These are phyloP conservation scores for Friedmanniomyces simplex DNA, from an alignment of 495 filamentous ascomycete genomes.

Conservation along the genomic window DNA sequence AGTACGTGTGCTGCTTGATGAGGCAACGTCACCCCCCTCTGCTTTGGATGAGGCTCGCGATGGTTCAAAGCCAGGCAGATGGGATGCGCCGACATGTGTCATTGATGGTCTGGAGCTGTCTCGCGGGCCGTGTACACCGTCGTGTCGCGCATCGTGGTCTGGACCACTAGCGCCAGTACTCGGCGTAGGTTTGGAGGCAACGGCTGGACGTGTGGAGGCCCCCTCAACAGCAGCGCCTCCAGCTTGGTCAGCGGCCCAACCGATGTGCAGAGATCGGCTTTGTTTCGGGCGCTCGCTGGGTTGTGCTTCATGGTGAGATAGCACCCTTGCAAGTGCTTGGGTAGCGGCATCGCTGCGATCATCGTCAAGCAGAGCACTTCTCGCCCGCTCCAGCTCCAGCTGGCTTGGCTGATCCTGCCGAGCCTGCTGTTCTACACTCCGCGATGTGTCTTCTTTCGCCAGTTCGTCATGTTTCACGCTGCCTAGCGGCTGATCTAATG, in stretches of 20 bases:
- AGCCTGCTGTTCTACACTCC: not conserved
- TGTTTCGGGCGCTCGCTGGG: not conserved
- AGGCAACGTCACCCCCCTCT: conserved; percentile 31
- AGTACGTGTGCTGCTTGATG: conserved; percentile 7
- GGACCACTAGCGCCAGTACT: not conserved
- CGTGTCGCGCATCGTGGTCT: not conserved
- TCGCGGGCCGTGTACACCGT: not conserved
- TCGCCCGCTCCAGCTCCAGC: conserved; percentile 3
- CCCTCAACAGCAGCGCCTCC: not conserved
- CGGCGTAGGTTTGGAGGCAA: not conserved
- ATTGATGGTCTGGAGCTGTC: conserved; percentile 22
- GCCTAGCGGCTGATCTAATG: not conserved
- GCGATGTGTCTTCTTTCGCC: not conserved
- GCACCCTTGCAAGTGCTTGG: conserved; percentile 17
- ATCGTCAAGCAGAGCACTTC: conserved; percentile 6
- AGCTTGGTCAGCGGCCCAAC: not conserved
- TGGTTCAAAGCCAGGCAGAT: conserved; percentile 37
- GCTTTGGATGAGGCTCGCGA: conserved; percentile 53
- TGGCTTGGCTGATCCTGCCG: not conserved
- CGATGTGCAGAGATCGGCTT: not conserved
- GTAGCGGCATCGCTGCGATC: conserved; percentile 12
- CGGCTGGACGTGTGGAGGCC: not conserved
- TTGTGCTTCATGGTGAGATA: conserved; percentile 12
- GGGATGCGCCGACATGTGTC: conserved; percentile 40
- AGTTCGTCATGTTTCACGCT: not conserved